Conservation (phyloP, 2,329 filamentous ascomycete species). For the Verticillium nonalfalfae region DNA sequence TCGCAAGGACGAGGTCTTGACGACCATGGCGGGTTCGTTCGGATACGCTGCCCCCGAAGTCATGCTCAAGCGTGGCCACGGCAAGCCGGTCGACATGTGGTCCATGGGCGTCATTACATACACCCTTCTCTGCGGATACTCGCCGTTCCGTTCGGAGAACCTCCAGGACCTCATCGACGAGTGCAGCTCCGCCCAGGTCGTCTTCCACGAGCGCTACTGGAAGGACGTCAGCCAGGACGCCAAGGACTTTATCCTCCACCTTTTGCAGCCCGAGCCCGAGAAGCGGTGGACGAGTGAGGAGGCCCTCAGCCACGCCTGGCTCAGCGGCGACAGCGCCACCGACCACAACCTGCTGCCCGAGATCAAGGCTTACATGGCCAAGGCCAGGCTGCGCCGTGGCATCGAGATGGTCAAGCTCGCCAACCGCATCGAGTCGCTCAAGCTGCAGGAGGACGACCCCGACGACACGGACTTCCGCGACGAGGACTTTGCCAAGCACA, state of each 20-base stretch:
- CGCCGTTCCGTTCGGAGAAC: slow-evolving; percentile 93
- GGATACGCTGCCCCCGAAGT: slow-evolving; percentile 97
- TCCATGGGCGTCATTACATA: slow-evolving; percentile 98
- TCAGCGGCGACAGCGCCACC: slow-evolving; percentile 83
- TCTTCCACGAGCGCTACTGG: slow-evolving; percentile 98
- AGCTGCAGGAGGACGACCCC: slow-evolving; percentile 80
- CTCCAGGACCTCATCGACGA: slow-evolving; percentile 91
- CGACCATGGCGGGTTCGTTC: slow-evolving; percentile 97
- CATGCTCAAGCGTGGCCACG: slow-evolving; percentile 95
- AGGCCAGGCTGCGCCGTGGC: slow-evolving; percentile 82
- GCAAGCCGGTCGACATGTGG: slow-evolving; percentile 99
- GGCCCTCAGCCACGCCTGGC: slow-evolving; percentile 78
- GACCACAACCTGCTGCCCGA: slow-evolving; percentile 97
- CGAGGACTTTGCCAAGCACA: slow-evolving; percentile 47
- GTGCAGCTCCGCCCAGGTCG: slow-evolving; percentile 73
- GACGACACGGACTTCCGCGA: slow-evolving; percentile 70
- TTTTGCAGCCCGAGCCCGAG: slow-evolving; percentile 73
- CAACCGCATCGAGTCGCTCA: slow-evolving; percentile 91
- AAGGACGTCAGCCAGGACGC: slow-evolving; percentile 93
- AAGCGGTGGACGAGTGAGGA: slow-evolving; percentile 73
- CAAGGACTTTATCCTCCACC: slow-evolving; percentile 82
- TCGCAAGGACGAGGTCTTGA: slow-evolving; percentile 82
- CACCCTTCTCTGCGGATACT: slow-evolving; percentile 95
- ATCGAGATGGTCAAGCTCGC: slow-evolving; percentile 95
- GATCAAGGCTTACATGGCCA: slow-evolving; percentile 89